phyloP scores from a whole-genome alignment of 306 rosid species.

The Castanea sativa region DNA sequence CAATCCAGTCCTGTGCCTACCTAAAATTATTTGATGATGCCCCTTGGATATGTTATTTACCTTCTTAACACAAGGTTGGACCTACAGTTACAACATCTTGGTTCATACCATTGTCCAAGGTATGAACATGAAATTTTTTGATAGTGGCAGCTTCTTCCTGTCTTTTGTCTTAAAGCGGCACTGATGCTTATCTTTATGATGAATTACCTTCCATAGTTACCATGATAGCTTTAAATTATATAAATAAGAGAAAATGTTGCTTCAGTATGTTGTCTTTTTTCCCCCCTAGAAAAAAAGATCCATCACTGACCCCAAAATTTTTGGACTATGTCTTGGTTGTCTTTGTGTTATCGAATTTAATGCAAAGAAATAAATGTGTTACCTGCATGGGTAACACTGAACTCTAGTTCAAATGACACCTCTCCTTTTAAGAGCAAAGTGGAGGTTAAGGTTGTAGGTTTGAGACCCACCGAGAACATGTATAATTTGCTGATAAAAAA shows the following conservation, averaged over 20 bases:
- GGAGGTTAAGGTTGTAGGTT: no score
- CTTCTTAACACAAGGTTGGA: conserved; percentile 15
- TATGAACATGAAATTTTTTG: neutral
- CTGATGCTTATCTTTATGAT: neutral
- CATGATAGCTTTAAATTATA: neutral
- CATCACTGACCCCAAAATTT: no score
- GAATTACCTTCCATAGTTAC: neutral
- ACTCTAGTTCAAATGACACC: no score
- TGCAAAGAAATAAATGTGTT: neutral
- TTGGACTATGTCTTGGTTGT: no score
- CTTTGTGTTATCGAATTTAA: neutral
- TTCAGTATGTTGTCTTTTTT: neutral
- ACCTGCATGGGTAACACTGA: neutral
- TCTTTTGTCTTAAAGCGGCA: no score
- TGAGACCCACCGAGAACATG: no score
- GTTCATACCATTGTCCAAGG: neutral
- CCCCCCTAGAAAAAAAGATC: no score
- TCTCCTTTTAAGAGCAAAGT: no score
- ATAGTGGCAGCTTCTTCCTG: neutral
- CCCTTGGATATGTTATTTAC: neutral
- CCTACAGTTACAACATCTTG: neutral
- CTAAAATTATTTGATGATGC: conserved; percentile 18
- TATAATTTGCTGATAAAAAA: no score
- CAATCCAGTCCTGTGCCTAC: conserved; percentile 27
- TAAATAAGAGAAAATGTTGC: neutral